Evolutionary conservation across 768 basidiomycete genomes (phyloP).

Genomic region (Zangia roseola): DNA sequence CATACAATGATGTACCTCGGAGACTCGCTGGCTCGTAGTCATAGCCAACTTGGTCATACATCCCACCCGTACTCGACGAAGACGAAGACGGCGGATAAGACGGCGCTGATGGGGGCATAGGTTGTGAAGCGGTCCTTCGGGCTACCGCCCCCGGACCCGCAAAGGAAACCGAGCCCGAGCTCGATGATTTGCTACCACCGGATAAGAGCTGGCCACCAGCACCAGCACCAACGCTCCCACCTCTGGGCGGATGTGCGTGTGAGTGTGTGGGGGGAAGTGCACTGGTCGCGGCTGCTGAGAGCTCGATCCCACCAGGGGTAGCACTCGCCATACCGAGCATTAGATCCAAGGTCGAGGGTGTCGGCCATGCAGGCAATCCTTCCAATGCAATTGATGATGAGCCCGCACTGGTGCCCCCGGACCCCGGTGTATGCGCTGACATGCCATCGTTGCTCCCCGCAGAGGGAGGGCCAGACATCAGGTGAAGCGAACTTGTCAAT

Average conservation of each 20-base stretch:
- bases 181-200: slow-evolving; percentile 15
- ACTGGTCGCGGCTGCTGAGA: slow-evolving; percentile 16
- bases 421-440: slow-evolving; percentile 19
- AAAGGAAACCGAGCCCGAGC: slow-evolving; percentile 6
- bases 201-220: no score
- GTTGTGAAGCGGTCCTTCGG: slow-evolving; percentile 18
- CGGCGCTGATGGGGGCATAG: slow-evolving; percentile 10
- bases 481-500: slow-evolving; percentile 20
- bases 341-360: slow-evolving; percentile 27
- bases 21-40: slow-evolving; percentile 18
- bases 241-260: slow-evolving; percentile 12
- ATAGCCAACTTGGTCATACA: slow-evolving; percentile 24
- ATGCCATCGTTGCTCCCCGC: slow-evolving; percentile 15
- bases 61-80: slow-evolving; percentile 13
- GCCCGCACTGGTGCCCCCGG: slow-evolving; percentile 7
- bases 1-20: slow-evolving; percentile 18
- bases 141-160: neutral
- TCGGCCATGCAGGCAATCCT: slow-evolving; percentile 35
- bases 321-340: slow-evolving; percentile 34
- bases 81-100: slow-evolving; percentile 20
- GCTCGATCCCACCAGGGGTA: slow-evolving; percentile 33
- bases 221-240: slow-evolving; percentile 3
- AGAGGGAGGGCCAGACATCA: slow-evolving; percentile 19
- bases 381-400: slow-evolving; percentile 24
- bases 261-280: slow-evolving; percentile 6